Base-by-base conservation (phyloP, 139 green algal species). In the Dunaliella sp. region DNA sequence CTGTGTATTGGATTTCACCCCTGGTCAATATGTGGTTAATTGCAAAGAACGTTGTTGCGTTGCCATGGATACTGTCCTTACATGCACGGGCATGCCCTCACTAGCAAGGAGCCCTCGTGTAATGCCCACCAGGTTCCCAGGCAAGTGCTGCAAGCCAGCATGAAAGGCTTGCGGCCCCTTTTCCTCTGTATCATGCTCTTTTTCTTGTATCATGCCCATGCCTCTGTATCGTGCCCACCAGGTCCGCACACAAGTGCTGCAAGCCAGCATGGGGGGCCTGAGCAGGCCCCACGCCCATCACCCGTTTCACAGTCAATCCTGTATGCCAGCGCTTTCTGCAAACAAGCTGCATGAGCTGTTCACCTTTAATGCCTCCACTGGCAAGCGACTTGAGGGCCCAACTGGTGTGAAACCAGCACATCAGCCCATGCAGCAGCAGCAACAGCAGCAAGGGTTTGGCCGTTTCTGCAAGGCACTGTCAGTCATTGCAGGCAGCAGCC, bases 401-500 rank as follows among this genome's bases (percentile, higher is more conserved):
- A n/a, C n/a, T n/a, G n/a, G n/a, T n/a, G n/a, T n/a, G n/a, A n/a
- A n/a, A n/a, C n/a, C n/a, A n/a, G n/a, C n/a, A n/a, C n/a, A n/a
- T n/a, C n/a, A n/a, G n/a, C n/a, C n/a, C n/a, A n/a, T n/a, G 76
- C 76, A 36, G 34, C 76, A 81, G n/a, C 76, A 81, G 76, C 76
- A 33, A n/a, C 28, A 78, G 28, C 73, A n/a, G 28, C 73, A 36
- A 22, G 22, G 28, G 12, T 38, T 33, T 33, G 76, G n/a, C 31
- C 33, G 37, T 28, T 31, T 81, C n/a, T 81, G 76, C 76, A 33
- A 12, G 22, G 73, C 88, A 1, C 84, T 91, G 3, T 65, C 83
- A 7, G 86, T 88, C 1, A 88, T 89, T 31, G 88, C 32, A 25
- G 88, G 88, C 30, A 38, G 34, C 34, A 86, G 75, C 7, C 72